Conservation (phyloP, 2,329 filamentous ascomycete species). For the Huntiella decipiens region DNA sequence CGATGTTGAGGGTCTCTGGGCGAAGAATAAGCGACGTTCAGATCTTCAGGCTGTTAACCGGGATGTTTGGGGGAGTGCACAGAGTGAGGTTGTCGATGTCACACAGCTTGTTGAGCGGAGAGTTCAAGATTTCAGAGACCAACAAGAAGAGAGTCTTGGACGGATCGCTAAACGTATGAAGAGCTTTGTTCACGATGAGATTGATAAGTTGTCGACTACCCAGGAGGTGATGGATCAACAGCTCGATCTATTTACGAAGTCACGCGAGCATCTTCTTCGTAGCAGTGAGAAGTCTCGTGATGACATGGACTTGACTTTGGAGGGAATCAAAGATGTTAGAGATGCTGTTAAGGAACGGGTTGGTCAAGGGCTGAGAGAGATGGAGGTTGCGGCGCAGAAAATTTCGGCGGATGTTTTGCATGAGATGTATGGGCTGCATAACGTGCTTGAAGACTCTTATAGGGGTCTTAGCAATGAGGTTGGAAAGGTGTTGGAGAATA, state of each 20-base stretch:
- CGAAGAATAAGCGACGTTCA: conserved; percentile 71
- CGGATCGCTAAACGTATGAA: conserved; percentile 54
- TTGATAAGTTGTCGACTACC: conserved; percentile 42
- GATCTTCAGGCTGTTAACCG: conserved; percentile 68
- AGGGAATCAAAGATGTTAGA: conserved; percentile 51
- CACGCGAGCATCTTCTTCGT: conserved; percentile 46
- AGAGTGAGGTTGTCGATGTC: conserved; percentile 55
- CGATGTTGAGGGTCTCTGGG: conserved; percentile 65
- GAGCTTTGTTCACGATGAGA: conserved; percentile 40
- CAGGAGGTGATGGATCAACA: conserved; percentile 54
- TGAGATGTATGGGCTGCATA: conserved; percentile 8
- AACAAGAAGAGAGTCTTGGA: conserved; percentile 53
- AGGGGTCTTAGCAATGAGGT: conserved; percentile 69
- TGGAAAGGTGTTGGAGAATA: conserved; percentile 57
- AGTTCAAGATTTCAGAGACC: conserved; percentile 50
- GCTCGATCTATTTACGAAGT: conserved; percentile 45
- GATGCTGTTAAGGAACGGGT: conserved; percentile 53
- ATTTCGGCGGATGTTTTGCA: conserved; percentile 9
- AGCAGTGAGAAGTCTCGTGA: conserved; percentile 54
- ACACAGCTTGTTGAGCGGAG: conserved; percentile 60
- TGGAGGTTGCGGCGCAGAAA: conserved; percentile 4
- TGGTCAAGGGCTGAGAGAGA: conserved; percentile 7
- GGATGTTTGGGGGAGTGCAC: conserved; percentile 57
- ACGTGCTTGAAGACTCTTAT: conserved; percentile 64
- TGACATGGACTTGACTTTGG: conserved; percentile 76